Conservation (phyloP, 1,139 yeast species). For the Zygosaccharomyces pseudobailii region DNA sequence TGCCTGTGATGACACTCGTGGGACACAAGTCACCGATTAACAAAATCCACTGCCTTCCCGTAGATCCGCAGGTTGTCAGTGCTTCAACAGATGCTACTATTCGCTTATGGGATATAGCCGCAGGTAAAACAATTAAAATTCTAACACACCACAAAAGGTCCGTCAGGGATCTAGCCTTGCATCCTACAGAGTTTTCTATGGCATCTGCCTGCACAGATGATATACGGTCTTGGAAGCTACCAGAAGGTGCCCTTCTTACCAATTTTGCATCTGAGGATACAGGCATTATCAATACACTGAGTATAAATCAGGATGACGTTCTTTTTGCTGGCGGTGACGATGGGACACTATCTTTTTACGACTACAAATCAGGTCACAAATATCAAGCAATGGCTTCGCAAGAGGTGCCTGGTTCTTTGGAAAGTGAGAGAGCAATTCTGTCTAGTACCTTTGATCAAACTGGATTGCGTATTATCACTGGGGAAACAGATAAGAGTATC, state of each 20-base stretch:
- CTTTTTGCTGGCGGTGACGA: constrained; percentile 81
- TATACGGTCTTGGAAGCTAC: constrained; percentile 78
- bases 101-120: constrained; percentile 76
- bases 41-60: constrained; percentile 58
- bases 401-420: constrained; percentile 65
- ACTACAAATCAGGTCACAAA: constrained; percentile 66
- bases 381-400: constrained; percentile 52
- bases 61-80: constrained; percentile 82
- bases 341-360: constrained; percentile 73
- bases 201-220: constrained; percentile 79
- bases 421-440: constrained; percentile 63
- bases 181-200: constrained; percentile 70
- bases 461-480: constrained; percentile 76
- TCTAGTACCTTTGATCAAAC: constrained; percentile 73
- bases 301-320: constrained; percentile 62
- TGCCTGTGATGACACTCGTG: constrained; percentile 67
- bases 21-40: constrained; percentile 82
- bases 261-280: constrained; percentile 45
- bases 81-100: constrained; percentile 84
- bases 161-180: constrained; percentile 66
- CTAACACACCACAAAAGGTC: constrained; percentile 83
- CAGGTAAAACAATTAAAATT: constrained; percentile 55
- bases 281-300: constrained; percentile 63
- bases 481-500: constrained; percentile 86
- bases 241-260: constrained; percentile 67